These are phyloP conservation scores for Coccinonectria pachysandricola DNA, from an alignment of 2,329 filamentous ascomycete genomes.

Conservation along the genomic window DNA sequence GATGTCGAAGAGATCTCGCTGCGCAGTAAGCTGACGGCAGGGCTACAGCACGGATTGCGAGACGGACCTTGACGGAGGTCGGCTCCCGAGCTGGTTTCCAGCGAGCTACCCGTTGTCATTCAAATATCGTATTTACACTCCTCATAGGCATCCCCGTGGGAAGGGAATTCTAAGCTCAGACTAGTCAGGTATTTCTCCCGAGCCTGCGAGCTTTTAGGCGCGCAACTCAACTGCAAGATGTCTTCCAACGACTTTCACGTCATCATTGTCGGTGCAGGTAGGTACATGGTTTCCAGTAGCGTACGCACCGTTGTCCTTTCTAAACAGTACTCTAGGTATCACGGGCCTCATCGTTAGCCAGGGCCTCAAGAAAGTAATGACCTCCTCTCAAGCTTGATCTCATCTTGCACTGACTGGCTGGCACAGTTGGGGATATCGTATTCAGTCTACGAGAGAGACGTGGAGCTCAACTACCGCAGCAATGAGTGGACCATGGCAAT, in stretches of 20 bases:
- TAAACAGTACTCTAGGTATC: constrained; percentile 4
- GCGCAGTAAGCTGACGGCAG: neutral
- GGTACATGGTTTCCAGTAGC: neutral
- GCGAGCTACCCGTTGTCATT: too few relatives aligned
- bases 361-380: constrained; percentile 8
- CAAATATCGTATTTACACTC: too few relatives aligned
- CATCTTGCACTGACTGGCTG: neutral
- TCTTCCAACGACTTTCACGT: constrained; percentile 8
- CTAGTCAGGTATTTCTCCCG: too few relatives aligned
- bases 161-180: too few relatives aligned
- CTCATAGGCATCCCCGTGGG: too few relatives aligned
- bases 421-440: constrained; percentile 6
- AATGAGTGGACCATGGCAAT: constrained; percentile 18
- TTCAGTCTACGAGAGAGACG: constrained; percentile 13
- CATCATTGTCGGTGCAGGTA: constrained; percentile 12
- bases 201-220: neutral
- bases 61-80: constrained; percentile 8
- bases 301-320: neutral
- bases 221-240: constrained; percentile 4
- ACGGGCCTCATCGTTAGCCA: constrained; percentile 11
- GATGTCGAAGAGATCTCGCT: too few relatives aligned
- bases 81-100: constrained; percentile 6
- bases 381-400: neutral
- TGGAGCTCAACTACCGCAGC: constrained; percentile 11
- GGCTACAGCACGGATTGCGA: constrained; percentile 5